phyloP scores from a whole-genome alignment of 257 asterid genomes.

The Plectranthus barbatus region DNA sequence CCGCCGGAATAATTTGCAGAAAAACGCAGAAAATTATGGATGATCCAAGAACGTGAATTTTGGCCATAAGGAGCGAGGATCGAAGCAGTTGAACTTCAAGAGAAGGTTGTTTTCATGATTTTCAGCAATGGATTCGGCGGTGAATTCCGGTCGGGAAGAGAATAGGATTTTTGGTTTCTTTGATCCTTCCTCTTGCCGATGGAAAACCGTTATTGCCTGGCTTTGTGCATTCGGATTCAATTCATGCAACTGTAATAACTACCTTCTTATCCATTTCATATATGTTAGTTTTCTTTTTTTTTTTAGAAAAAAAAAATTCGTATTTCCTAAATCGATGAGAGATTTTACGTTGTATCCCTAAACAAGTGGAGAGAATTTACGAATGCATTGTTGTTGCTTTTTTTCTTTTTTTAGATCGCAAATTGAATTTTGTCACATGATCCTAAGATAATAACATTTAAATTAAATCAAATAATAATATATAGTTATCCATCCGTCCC shows the following conservation, averaged over 20 bases:
- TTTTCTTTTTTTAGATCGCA: too few species aligned
- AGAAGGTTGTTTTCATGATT: background rate
- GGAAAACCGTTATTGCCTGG: slow-evolving; percentile 30
- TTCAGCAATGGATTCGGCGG: background rate
- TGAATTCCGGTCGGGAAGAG: slow-evolving; percentile 2
- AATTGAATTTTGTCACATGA: too few species aligned
- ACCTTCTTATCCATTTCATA: background rate
- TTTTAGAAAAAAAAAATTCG: background rate
- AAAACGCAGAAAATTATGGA: slow-evolving; percentile 19
- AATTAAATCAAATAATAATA: too few species aligned
- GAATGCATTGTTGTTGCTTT: too few species aligned
- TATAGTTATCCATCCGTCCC: too few species aligned
- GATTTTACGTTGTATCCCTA: too few species aligned
- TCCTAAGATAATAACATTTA: too few species aligned
- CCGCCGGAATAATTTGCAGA: slow-evolving; percentile 14
- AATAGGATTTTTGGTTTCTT: slow-evolving; percentile 8
- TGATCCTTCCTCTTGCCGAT: background rate
- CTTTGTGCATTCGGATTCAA: background rate
- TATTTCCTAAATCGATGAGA: too few species aligned
- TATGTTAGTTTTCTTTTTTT: background rate
- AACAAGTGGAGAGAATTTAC: too few species aligned
- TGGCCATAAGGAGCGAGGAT: slow-evolving; percentile 33
- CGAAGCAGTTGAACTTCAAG: background rate
- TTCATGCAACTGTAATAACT: slow-evolving; percentile 29
- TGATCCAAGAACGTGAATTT: slow-evolving; percentile 24